Evolutionary conservation across 2,329 filamentous ascomycete species (phyloP).

Genomic region (Hypoxylon sp.): DNA sequence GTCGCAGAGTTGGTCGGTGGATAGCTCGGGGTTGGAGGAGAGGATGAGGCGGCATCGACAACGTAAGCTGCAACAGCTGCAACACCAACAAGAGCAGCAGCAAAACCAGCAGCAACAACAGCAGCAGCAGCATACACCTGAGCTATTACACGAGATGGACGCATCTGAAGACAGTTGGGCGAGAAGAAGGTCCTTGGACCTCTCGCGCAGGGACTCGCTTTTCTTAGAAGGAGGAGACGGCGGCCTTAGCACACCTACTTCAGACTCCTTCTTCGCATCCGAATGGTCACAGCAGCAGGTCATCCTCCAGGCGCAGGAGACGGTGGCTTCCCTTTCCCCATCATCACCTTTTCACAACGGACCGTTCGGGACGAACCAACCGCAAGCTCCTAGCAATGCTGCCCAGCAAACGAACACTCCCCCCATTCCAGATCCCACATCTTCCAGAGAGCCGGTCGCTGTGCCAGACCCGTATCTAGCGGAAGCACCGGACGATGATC

Average conservation of each 20-base stretch:
- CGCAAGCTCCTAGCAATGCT: background rate
- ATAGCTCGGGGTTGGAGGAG: background rate
- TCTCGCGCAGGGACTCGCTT: constrained; percentile 33
- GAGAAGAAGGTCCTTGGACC: background rate
- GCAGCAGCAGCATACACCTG: no score
- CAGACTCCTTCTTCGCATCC: constrained; percentile 43
- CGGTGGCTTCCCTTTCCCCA: background rate
- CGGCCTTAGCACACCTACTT: background rate
- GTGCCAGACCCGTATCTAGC: background rate
- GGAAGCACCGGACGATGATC: constrained; percentile 30
- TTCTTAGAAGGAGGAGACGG: constrained; percentile 23
- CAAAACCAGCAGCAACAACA: background rate
- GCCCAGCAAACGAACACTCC: background rate
- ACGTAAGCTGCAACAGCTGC: background rate
- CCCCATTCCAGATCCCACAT: background rate
- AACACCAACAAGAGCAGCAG: no score
- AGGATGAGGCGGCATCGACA: background rate
- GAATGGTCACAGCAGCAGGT: constrained; percentile 36
- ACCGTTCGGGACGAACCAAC: background rate
- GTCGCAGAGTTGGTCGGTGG: background rate
- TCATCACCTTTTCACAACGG: background rate
- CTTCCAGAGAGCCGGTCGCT: constrained; percentile 13
- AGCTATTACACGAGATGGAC: no score
- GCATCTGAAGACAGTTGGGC: background rate
- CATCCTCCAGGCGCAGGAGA: constrained; percentile 3